phyloP scores from a whole-genome alignment of 2,329 filamentous ascomycete genomes.

The Botrytis paeoniae region DNA sequence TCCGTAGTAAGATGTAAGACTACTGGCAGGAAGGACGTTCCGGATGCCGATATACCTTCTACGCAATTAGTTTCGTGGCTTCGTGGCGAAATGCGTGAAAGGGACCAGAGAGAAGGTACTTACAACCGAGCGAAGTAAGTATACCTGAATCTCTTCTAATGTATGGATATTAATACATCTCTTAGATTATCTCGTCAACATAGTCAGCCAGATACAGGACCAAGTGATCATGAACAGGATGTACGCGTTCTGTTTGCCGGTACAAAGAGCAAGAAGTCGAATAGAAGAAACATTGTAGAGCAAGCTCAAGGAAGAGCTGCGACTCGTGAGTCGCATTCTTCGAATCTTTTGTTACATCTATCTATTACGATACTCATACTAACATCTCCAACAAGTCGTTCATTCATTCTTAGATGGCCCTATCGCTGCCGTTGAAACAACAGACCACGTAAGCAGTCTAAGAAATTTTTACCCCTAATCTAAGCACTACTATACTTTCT shows the following conservation, averaged over 20 bases:
- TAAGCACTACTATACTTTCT: background rate
- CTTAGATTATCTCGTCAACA: constrained; percentile 34
- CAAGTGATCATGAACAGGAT: constrained; percentile 57
- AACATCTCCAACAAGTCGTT: constrained; percentile 46
- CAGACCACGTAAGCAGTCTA: constrained; percentile 61
- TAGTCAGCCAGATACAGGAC: constrained; percentile 29
- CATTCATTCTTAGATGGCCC: constrained; percentile 72
- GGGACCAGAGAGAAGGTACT: constrained; percentile 59
- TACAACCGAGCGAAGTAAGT: constrained; percentile 41
- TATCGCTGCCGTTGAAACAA: constrained; percentile 83
- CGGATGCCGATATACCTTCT: constrained; percentile 71
- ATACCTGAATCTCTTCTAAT: background rate
- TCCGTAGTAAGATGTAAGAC: constrained; percentile 75
- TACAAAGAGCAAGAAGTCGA: constrained; percentile 87
- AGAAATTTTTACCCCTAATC: background rate
- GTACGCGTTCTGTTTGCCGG: constrained; percentile 82
- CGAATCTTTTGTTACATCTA: background rate
- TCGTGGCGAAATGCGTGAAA: constrained; percentile 75
- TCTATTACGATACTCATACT: background rate
- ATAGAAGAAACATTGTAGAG: constrained; percentile 81
- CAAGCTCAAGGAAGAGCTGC: constrained; percentile 61
- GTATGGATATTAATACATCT: background rate
- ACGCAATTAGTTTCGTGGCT: constrained; percentile 77
- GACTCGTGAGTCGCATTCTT: constrained; percentile 40
- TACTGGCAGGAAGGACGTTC: constrained; percentile 69